Evolutionary conservation across 306 rosid species (phyloP).

Genomic region (Psophocarpus tetragonolobus): DNA sequence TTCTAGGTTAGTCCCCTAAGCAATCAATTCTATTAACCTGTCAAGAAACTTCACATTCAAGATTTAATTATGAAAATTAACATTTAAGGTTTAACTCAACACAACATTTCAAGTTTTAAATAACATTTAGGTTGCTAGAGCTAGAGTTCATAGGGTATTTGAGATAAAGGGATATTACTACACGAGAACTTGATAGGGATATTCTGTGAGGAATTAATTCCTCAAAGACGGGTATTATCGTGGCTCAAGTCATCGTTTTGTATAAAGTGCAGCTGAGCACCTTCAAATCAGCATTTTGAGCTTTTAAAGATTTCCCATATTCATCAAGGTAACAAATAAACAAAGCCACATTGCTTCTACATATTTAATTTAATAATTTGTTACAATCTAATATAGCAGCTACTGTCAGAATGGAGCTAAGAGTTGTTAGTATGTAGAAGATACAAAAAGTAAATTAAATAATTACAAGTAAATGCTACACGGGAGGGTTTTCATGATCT

Average conservation of each 20-base stretch:
- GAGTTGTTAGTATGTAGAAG: conserved; percentile 1
- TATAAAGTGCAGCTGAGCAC: too few species aligned
- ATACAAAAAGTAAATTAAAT: conserved; percentile 32
- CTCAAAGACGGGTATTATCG: background rate
- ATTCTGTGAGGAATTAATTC: background rate
- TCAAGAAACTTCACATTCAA: background rate
- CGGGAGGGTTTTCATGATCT: conserved; percentile 45
- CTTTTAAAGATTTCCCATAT: background rate
- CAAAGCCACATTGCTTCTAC: background rate
- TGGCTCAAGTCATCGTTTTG: background rate
- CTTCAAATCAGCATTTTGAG: too few species aligned
- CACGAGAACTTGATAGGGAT: background rate
- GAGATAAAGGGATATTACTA: background rate
- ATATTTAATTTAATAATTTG: background rate
- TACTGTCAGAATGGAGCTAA: conserved; percentile 27
- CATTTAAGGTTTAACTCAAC: conserved; percentile 6
- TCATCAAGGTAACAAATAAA: background rate
- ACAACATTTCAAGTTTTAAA: background rate
- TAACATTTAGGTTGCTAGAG: background rate
- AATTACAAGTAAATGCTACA: conserved; percentile 44
- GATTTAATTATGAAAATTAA: conserved; percentile 14
- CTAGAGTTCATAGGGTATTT: background rate
- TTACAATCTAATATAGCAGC: conserved; percentile 26
- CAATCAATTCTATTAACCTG: background rate
- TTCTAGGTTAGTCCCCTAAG: conserved; percentile 33